phyloP scores from a whole-genome alignment of 345 rosid genomes.

The Pugionium dolabratum region DNA sequence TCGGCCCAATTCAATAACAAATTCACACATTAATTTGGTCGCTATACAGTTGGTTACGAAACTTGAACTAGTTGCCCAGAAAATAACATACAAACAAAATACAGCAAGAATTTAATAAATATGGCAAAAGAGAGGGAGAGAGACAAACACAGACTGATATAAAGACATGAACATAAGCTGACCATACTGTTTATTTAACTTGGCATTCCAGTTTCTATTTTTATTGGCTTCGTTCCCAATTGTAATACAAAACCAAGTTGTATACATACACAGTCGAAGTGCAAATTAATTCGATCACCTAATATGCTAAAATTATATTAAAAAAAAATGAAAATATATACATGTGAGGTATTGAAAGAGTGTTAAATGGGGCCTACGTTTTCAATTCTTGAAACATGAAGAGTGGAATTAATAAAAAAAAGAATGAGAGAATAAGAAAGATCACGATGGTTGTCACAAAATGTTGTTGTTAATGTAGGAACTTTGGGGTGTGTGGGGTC shows the following conservation, averaged over 20 bases:
- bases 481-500: conserved; percentile 36
- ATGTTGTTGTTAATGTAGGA: conserved; percentile 32
- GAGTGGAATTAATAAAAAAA: conserved; percentile 28
- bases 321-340: background rate
- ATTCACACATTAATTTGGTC: no score
- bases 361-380: conserved; percentile 31
- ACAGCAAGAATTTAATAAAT: background rate
- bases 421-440: conserved; percentile 17
- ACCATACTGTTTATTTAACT: conserved; percentile 38
- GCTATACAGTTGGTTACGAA: no score
- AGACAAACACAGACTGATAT: conserved; percentile 31
- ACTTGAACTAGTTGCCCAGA: no score
- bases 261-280: background rate
- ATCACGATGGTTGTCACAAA: conserved; percentile 46
- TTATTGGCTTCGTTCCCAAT: conserved; percentile 10
- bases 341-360: conserved; percentile 26
- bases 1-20: no score
- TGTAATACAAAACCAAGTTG: conserved; percentile 22
- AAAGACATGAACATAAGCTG: conserved; percentile 37
- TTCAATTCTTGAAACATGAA: conserved; percentile 38
- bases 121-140: conserved; percentile 26
- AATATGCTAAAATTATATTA: background rate
- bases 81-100: no score
- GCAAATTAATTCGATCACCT: background rate
- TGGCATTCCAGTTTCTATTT: conserved; percentile 20